Evolutionary conservation across 2,329 filamentous ascomycete species (phyloP), one percentile per base, ranked within the genome.

Genomic region (Colletotrichum incanum): DNA sequence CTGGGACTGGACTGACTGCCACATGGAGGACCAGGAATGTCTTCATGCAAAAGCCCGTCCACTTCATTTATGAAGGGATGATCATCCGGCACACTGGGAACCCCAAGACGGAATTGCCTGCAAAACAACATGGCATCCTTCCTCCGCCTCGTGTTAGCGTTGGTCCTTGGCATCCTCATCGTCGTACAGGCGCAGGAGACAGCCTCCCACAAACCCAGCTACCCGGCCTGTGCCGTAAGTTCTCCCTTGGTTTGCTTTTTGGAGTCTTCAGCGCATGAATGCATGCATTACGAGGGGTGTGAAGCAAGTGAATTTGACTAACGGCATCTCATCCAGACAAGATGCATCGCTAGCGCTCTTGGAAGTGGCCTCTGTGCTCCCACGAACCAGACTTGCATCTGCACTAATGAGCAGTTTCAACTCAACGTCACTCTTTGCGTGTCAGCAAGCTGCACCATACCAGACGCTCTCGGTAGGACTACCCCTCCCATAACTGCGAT

Each of bases 371-470:
- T 73, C 12, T 79, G 78, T 50, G 61, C 72, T 16, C 65, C 66
- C 2, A 72, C 72, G 47, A 74, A 80, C 23, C 65, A 74, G 26
- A 69, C 69, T 1, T 80, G 78, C 39, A 60, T 80, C 20, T 78
- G 77, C 52, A 50, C 73, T 0, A 67, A 73, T 14, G 41, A 72
- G 45, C 47, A 60, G 8, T 75, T 77, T 7, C 68, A 79, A 20
- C 50, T 64, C 0, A 68, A 68, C 26, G 76, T 76, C 20, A 67
- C 73, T 5, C 28, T 74, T 7, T 79, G 77, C 41, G 72, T 76
- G 9, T 67, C 71, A 1, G 56, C 67, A 26, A 74, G 60, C 16
- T 79, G 77, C 62, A 72, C 69, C 1, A 75, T 77, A n/a, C 73
- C 74, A 1, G 76, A 77, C 4, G 47, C 70, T 20, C 60, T 76